Conservation (phyloP, 2,329 filamentous ascomycete species). For the Pseudogymnoascus destructans region DNA sequence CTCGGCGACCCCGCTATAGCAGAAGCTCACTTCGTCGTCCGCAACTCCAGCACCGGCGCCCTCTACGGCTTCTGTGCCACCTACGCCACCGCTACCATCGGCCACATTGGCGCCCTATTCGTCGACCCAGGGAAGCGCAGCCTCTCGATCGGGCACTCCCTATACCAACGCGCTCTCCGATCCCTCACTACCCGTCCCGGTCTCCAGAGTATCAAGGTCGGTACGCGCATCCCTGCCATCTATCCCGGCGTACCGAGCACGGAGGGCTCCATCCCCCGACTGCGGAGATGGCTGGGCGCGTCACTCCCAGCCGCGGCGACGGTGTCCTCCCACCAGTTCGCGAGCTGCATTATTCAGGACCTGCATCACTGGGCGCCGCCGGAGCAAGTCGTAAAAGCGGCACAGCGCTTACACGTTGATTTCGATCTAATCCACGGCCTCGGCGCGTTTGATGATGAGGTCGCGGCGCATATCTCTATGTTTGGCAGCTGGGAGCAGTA, state of each 20-base stretch:
- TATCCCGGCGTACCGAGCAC: slow-evolving; percentile 72
- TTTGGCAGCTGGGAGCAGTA: slow-evolving; percentile 49
- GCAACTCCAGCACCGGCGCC: slow-evolving; percentile 83
- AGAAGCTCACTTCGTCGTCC: slow-evolving; percentile 80
- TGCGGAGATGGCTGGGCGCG: slow-evolving; percentile 57
- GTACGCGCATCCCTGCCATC: slow-evolving; percentile 67
- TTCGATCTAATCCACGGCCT: slow-evolving; percentile 51
- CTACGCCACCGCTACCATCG: slow-evolving; percentile 52
- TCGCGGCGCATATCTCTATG: slow-evolving; percentile 46
- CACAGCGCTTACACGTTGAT: slow-evolving; percentile 38
- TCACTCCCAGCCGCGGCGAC: slow-evolving; percentile 35
- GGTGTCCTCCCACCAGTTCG: slow-evolving; percentile 52
- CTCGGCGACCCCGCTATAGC: slow-evolving; percentile 57
- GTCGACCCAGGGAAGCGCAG: slow-evolving; percentile 80
- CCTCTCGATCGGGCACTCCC: slow-evolving; percentile 77
- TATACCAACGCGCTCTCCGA: slow-evolving; percentile 75
- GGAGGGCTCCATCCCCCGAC: slow-evolving; percentile 27
- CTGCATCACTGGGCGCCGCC: slow-evolving; percentile 47
- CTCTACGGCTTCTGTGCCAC: slow-evolving; percentile 88
- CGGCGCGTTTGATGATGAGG: slow-evolving; percentile 37
- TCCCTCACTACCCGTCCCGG: slow-evolving; percentile 56
- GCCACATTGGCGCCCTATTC: slow-evolving; percentile 70
- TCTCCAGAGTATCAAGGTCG: slow-evolving; percentile 70
- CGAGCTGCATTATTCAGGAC: slow-evolving; percentile 49
- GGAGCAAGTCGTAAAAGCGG: slow-evolving; percentile 44